Conservation (phyloP, 495 filamentous ascomycete species). For the Hyaloscypha variabilis region DNA sequence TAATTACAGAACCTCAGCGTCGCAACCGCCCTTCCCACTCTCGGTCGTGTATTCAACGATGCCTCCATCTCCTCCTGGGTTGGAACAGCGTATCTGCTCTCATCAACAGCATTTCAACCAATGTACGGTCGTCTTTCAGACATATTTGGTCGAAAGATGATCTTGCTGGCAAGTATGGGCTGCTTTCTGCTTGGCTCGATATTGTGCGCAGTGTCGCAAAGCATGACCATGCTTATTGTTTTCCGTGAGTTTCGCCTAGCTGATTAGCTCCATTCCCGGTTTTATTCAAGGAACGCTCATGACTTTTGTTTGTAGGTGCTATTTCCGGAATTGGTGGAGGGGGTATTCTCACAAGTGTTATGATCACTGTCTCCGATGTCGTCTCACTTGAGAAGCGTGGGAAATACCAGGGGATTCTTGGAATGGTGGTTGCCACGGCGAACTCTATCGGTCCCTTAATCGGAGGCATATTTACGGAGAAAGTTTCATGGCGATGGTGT, state of each 20-base stretch:
- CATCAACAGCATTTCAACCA: conserved; percentile 75
- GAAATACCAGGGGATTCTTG: conserved; percentile 40
- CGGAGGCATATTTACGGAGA: conserved; percentile 34
- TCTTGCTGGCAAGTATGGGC: conserved; percentile 69
- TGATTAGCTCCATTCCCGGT: neutral
- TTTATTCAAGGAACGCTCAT: neutral
- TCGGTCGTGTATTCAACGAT: conserved; percentile 53
- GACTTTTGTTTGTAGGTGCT: neutral
- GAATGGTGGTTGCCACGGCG: conserved; percentile 35
- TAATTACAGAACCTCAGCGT: conserved; percentile 31
- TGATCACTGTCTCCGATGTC: conserved; percentile 11
- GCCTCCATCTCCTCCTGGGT: conserved; percentile 66
- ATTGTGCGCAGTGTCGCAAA: conserved; percentile 68
- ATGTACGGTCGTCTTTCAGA: conserved; percentile 77
- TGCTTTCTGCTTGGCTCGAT: conserved; percentile 74
- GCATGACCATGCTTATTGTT: conserved; percentile 70
- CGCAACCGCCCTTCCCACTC: conserved; percentile 60
- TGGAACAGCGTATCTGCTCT: conserved; percentile 71
- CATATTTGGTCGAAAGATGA: conserved; percentile 80
- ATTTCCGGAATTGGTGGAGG: neutral
- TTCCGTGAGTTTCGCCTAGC: conserved; percentile 55
- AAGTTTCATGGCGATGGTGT: conserved; percentile 38
- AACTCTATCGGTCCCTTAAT: conserved; percentile 39
- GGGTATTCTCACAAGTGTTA: neutral
- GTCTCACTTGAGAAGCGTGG: neutral